Evolutionary conservation across 257 asterid species (phyloP), one percentile per base, ranked within the genome.

Genomic region (Solanum chiquidenum): DNA sequence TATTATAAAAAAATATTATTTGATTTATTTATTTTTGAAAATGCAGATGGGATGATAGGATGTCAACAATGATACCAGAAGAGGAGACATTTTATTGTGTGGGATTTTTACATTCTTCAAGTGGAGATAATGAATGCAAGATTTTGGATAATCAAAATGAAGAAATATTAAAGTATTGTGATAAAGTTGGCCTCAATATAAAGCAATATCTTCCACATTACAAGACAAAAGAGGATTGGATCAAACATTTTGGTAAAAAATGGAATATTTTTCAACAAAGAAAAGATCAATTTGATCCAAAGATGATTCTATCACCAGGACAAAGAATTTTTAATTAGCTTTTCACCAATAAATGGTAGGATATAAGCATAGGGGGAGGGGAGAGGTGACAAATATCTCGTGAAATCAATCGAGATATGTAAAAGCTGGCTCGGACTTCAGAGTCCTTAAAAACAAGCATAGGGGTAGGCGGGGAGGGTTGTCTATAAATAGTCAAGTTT

Each of bases 201-300:
- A 92, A 91, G 76, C 95, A 93, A 33, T 93, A 92, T 89, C 93
- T 92, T 52, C 95, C 95, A 9, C 90, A 92, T 85, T 92, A 92
- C 86, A 83, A 92, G 69, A 88, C 91, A 8, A 87, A 55, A 83
- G 74, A 87, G 52, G 94, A 91, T 83, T 93, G 95, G 94, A 88
- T 76, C 35, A 90, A 92, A 71, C 95, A 92, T 88, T 91, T 87
- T 89, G 94, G 95, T 6, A 35, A 83, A 25, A 92, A 93, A 72
- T 93, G 95, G 95, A 86, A 83, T 21, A 80, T n/a, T 82, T 92
- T 93, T 88, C 89, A 88, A 44, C 87, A 92, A 23, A 87, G 90
- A 27, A 93, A 92, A 76, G 86, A 20, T 64, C 69, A 6, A 80
- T 92, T 92, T 62, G 95, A 93, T 90, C 95, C 95, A 27, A 90